Evolutionary conservation across 169 alveolate species (phyloP), one percentile per base, ranked within the genome.

Genomic region (Condylostoma magnum): DNA sequence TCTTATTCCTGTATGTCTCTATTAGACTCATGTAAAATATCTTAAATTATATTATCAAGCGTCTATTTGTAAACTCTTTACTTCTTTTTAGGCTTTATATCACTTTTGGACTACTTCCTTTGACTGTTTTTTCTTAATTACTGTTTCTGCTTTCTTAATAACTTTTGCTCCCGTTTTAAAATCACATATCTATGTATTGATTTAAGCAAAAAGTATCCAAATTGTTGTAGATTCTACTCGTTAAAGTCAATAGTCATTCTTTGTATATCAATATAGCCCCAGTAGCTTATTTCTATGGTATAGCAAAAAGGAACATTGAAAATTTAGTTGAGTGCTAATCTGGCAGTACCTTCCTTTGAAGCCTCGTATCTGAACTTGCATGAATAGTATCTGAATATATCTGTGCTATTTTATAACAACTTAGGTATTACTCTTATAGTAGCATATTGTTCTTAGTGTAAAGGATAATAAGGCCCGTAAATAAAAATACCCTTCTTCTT

Each of bases 331-430:
- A 77, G 60, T 48, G 65, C 69, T 6, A 82, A 57, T 70, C 89
- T 65, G 4, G 85, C 89, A 2, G 89, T 70, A 4, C 82, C 84
- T 33, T 38, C 34, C 60, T 76, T 82, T 47, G 76, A 77, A 68
- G 58, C 72, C 22, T 78, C 77, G 60, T 68, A 55, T 33, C 60
- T 36, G 52, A 82, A 82, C 50, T 66, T 65, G 70, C 85, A 71
- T 37, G 79, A 76, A 57, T 76, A 79, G 51, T 56, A 76, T 27
- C 76, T 72, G 41, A 82, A 38, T 27, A 82, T 79, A 55, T 48
- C 55, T n/a, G 76, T 72, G 66, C 72, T 72, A 43, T 67, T 68
- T 10, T 66, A 69, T 53, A 78, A 66, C 27, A 66, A 54, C 51
- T 70, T 76, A 41, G 89, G 89, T 28, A 82, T 68, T 50, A 71